These are phyloP conservation scores for Linnemannia zychae DNA, from an alignment of 192 early-diverging fungal genomes.

Conservation along the genomic window DNA sequence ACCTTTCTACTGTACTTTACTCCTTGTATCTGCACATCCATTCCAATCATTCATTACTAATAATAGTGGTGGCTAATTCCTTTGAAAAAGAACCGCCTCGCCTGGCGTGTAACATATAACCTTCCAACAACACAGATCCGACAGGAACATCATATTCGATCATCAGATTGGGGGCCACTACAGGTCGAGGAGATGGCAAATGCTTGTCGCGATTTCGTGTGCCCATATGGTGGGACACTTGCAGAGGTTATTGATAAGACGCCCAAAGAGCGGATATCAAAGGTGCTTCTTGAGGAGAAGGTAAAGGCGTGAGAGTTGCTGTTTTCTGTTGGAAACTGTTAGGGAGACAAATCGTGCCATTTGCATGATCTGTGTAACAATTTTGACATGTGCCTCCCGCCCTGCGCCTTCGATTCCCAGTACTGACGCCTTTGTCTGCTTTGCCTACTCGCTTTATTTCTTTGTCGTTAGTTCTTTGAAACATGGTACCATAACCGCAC, in stretches of 20 bases:
- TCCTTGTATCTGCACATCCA: background rate
- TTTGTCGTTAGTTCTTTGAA: conserved; percentile 30
- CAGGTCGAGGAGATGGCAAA: conserved; percentile 40
- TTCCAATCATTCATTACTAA: background rate
- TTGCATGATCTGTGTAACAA: conserved; percentile 9
- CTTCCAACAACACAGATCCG: conserved; percentile 37
- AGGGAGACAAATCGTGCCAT: background rate
- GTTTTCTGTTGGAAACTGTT: background rate
- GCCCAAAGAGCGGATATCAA: conserved; percentile 32
- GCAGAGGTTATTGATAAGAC: conserved; percentile 47
- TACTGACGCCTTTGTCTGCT: background rate
- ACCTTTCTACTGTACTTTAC: background rate
- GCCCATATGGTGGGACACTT: conserved; percentile 44
- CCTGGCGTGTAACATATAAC: conserved; percentile 52
- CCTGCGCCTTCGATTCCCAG: too few species aligned
- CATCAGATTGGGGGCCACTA: conserved; percentile 40
- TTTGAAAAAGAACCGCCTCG: conserved; percentile 34
- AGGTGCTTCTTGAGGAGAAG: conserved; percentile 48
- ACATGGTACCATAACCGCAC: conserved; percentile 43
- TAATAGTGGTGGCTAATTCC: conserved; percentile 51
- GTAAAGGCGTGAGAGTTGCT: conserved; percentile 9
- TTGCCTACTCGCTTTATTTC: background rate
- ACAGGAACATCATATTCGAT: conserved; percentile 33
- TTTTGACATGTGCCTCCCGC: background rate
- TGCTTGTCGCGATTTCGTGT: conserved; percentile 28